Evolutionary conservation across 768 basidiomycete species (phyloP), one percentile per base, ranked within the genome.

Genomic region (Termitomyces titanicus): DNA sequence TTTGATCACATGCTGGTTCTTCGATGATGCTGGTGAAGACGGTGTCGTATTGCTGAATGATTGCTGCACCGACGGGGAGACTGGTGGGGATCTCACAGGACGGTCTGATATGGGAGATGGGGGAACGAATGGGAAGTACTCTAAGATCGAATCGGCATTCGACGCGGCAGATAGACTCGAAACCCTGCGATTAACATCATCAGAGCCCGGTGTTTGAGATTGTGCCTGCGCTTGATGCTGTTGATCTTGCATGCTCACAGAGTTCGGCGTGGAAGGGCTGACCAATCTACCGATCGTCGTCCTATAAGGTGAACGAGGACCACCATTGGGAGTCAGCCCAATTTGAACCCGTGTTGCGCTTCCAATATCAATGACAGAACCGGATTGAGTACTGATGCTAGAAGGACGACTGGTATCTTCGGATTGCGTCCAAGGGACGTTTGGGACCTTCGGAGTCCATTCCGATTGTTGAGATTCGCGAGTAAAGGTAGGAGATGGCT

Each of bases 91-190:
- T 57, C 89, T 78, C 62, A 84, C 73, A 10, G 89, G 90, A 51
- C 86, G 78, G 61, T 89, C 83, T n/a, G 89, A 91, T 56, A 93
- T 92, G 6, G 92, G 92, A 8, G 90, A 92, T 1, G 92, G 92
- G 22, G 92, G 92, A 9, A 94, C 90, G 66, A 94, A 92, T 34
- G 89, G 89, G 77, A 94, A 94, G 13, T 83, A 86, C 69, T 92
- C 91, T 25, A 93, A 77, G 61, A 93, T 90, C 3, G 90, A 92
- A 65, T 93, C 90, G 25, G 89, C 88, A 47, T 81, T 80, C 3
- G 85, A 87, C 54, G 85, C 69, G 46, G 83, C 80, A 29, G 88
- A 91, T 5, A 83, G 82, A 54, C 79, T 81, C 5, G 89, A 86
- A 58, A 82, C 77, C 51, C 83, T 74, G 58, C 79, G 76, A 55